These are phyloP conservation scores for Diaporthe nobilis DNA, from an alignment of 2,329 filamentous ascomycete species.

Conservation along the genomic window DNA sequence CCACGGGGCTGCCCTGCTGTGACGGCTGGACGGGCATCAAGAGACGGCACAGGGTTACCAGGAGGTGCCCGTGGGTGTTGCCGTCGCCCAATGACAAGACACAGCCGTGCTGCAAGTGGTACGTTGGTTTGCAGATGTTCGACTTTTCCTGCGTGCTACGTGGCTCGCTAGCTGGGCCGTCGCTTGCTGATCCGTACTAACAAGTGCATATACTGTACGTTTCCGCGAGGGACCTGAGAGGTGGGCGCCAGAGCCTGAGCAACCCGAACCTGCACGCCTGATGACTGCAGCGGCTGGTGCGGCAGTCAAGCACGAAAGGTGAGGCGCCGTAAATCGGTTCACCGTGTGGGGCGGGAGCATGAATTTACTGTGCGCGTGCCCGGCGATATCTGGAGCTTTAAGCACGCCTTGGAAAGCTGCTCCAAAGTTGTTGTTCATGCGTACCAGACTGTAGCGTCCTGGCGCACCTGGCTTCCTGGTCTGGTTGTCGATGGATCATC, in stretches of 20 bases:
- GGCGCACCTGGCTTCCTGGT: not conserved
- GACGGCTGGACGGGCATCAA: constrained; percentile 2
- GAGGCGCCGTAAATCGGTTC: constrained; percentile 18
- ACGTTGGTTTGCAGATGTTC: constrained; percentile 33
- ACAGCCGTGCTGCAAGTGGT: constrained; percentile 31
- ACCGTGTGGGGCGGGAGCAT: constrained; percentile 22
- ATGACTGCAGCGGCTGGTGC: constrained; percentile 26
- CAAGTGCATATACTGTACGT: constrained; percentile 4
- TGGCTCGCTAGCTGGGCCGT: constrained; percentile 41
- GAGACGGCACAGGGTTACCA: constrained; percentile 18
- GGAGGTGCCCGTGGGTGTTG: constrained; percentile 17
- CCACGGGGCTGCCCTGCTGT: constrained; percentile 3
- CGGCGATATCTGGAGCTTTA: constrained; percentile 27
- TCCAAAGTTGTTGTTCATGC: constrained; percentile 14
- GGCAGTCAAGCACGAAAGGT: constrained; percentile 11
- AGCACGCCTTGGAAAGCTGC: constrained; percentile 14
- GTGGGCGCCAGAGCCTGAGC: constrained; percentile 35
- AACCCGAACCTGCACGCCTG: constrained; percentile 10
- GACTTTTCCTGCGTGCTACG: constrained; percentile 41
- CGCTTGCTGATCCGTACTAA: constrained; percentile 36
- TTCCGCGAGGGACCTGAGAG: not conserved
- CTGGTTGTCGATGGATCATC: constrained; percentile 8
- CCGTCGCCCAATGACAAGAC: constrained; percentile 25
- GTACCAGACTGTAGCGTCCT: not conserved
- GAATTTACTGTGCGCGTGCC: constrained; percentile 8